Evolutionary conservation across 495 filamentous ascomycete genomes (phyloP).

Genomic region (Talaromyces stipitatus): DNA sequence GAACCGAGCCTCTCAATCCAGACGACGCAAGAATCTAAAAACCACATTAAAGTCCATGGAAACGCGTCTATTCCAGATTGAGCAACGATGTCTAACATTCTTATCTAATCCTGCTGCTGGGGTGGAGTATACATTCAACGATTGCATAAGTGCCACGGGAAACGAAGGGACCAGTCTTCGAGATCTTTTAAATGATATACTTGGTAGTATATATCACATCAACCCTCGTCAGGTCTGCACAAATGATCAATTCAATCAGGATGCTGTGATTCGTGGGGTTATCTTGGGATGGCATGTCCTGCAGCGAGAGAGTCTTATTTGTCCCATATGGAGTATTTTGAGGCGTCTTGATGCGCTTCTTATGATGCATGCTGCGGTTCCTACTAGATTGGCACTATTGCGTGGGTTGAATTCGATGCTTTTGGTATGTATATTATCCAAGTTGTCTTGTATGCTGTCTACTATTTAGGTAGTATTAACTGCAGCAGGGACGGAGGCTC

Average conservation of each 20-base stretch:
- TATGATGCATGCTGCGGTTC: not conserved
- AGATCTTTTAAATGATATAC: not conserved
- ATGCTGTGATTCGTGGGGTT: not conserved
- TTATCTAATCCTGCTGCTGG: not conserved
- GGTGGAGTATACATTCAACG: not conserved
- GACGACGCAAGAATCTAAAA: not conserved
- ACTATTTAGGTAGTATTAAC: not conserved
- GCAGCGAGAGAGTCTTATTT: not conserved
- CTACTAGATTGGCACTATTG: not conserved
- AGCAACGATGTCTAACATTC: not conserved
- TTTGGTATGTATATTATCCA: not conserved
- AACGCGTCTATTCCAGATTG: not conserved
- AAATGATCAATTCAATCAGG: not conserved
- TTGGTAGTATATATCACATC: not conserved
- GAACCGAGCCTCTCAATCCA: constrained; percentile 1
- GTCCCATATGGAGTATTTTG: constrained; percentile 4
- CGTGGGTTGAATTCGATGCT: not conserved
- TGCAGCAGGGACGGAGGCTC: not conserved
- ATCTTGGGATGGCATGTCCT: not conserved
- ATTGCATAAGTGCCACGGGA: not conserved
- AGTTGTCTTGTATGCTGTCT: too few relatives aligned
- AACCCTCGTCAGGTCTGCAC: not conserved
- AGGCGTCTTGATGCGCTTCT: not conserved
- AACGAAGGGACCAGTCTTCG: not conserved
- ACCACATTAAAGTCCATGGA: not conserved